Evolutionary conservation across 805 yeast genomes (phyloP), one percentile per base, ranked within the genome.

Genomic region (Lachancea dasiensis): DNA sequence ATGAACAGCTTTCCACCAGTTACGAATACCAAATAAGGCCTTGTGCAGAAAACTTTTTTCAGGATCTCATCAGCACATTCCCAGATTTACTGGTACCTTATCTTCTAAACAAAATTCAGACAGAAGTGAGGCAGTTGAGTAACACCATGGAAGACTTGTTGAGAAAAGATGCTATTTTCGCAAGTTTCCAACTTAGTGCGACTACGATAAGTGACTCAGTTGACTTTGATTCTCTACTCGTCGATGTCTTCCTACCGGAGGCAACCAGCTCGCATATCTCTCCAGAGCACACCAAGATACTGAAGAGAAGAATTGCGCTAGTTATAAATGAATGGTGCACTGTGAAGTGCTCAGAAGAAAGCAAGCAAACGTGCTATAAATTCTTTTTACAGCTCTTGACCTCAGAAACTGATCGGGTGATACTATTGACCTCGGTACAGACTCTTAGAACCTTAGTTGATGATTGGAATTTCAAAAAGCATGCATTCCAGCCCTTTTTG

Each of bases 11-110:
- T 40, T 72, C 78, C 35, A 66, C 77, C 4, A 79, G 81, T 53
- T 86, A 85, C 79, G 97, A 89, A 54, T 86, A 67, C 56, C 89
- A 84, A 54, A 70, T 87, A 9, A 68, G 94, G 40, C 86, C 90
- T 3, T 86, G 96, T 61, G 86, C 95, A 0, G 95, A 86, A 49
- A 79, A 79, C 53, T 78, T 86, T 47, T 87, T 79, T 54, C 84
- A 80, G 47, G 92, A 82, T 52, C 61, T 89, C 45, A 73, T 85
- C 26, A 68, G 69, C 32, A 70, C 72, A 43, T 86, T 80, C 61
- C 77, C 78, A 35, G 76, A 70, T 13, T 57, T 69, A 3, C 61
- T 82, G 26, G 65, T 61, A 44, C 81, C 56, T 11, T 76, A 74
- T 45, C 68, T 86, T 5, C 58, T 83, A 49, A 69, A 69, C 38